phyloP scores from a whole-genome alignment of 2,329 filamentous ascomycete species.

The Diatrype stigma region DNA sequence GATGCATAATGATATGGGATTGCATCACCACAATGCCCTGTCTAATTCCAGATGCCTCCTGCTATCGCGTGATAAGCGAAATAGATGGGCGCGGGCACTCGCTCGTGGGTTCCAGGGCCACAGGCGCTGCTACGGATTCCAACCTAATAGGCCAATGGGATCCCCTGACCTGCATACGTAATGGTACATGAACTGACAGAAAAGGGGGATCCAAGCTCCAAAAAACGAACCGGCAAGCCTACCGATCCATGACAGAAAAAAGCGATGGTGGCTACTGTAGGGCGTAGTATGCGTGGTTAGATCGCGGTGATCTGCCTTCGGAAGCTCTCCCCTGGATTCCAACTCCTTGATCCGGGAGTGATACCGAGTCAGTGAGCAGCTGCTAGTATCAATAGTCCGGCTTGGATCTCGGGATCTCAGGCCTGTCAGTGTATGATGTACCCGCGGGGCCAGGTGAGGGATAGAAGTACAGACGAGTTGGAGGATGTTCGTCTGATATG shows the following conservation, averaged over 20 bases:
- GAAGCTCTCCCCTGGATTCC: too few relatives aligned
- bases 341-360: too few relatives aligned
- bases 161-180: background rate
- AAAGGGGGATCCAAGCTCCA: background rate
- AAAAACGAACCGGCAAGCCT: conserved; percentile 5
- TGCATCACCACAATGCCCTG: background rate
- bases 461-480: too few relatives aligned
- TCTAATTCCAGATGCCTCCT: background rate
- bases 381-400: background rate
- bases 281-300: too few relatives aligned
- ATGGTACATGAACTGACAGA: too few relatives aligned
- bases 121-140: background rate
- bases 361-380: conserved; percentile 5
- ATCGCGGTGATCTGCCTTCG: too few relatives aligned
- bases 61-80: background rate
- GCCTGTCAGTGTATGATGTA: too few relatives aligned
- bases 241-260: conserved; percentile 12
- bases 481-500: conserved; percentile 11
- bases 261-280: too few relatives aligned
- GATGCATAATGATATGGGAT: background rate
- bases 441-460: too few relatives aligned
- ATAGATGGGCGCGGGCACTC: background rate
- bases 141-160: background rate
- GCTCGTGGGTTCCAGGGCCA: background rate
- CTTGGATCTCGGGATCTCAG: too few relatives aligned